These are phyloP conservation scores for Sporothrix euskadiensis DNA, from an alignment of 2,329 filamentous ascomycete genomes.

Conservation along the genomic window DNA sequence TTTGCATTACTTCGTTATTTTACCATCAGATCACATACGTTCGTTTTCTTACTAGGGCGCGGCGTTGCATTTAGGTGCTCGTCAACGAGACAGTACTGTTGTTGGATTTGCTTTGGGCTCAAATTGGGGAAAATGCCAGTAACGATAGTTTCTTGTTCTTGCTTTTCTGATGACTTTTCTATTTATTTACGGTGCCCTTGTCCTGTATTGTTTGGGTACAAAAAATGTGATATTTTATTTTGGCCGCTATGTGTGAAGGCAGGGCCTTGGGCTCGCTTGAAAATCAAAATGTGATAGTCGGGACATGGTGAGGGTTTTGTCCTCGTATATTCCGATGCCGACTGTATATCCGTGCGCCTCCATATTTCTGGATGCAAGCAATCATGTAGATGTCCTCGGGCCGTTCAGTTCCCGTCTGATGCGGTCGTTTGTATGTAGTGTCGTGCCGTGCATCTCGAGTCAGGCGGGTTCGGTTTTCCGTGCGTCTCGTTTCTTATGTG, in stretches of 20 bases:
- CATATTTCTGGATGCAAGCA: neutral
- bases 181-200: neutral
- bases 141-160: neutral
- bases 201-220: neutral
- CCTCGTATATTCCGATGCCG: neutral
- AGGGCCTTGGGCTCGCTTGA: neutral
- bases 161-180: neutral
- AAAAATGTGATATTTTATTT: constrained; percentile 7
- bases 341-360: neutral
- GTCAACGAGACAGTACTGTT: constrained; percentile 25
- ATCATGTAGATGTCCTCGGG: neutral
- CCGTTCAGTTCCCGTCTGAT: too few relatives aligned
- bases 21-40: neutral
- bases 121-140: neutral
- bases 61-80: constrained; percentile 20
- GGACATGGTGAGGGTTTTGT: neutral
- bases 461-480: neutral
- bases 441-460: neutral
- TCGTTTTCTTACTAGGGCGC: neutral
- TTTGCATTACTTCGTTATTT: neutral
- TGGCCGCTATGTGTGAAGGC: neutral
- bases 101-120: neutral
- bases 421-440: neutral
- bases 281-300: neutral
- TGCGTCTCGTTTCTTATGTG: neutral